A percentile compares a stretch with the other conserved stretches of the same genome.
These are phyloP conservation scores for Astrothelium macrocarpum DNA, from an alignment of 495 filamentous ascomycete genomes.

Conservation along the genomic window DNA sequence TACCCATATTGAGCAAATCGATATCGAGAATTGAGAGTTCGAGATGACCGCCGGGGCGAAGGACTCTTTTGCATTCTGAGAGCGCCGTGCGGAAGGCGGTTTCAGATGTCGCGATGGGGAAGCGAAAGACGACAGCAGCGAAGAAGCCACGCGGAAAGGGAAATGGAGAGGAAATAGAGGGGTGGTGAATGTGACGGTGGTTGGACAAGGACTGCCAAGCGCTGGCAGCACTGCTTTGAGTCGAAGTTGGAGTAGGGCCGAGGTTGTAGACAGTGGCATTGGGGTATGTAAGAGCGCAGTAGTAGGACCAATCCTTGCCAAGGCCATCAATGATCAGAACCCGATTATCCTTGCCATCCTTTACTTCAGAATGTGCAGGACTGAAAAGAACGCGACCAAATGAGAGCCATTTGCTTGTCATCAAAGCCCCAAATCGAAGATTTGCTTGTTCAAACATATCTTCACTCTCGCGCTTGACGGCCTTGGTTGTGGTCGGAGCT, in stretches of 20 bases:
- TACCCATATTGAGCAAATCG: constrained; percentile 39
- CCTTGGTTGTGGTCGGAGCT: neutral
- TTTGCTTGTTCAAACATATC: constrained; percentile 65
- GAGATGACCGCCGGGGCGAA: constrained; percentile 82
- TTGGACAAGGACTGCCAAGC: constrained; percentile 58
- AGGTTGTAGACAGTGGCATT: constrained; percentile 79
- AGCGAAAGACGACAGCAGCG: constrained; percentile 75
- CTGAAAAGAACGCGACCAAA: constrained; percentile 94
- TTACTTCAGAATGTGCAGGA: constrained; percentile 72
- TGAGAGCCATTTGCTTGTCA: constrained; percentile 79
- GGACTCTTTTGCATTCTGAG: constrained; percentile 80
- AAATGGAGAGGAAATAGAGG: constrained; percentile 56
- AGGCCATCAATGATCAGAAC: constrained; percentile 90
- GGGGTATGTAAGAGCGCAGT: constrained; percentile 86
- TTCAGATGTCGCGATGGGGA: constrained; percentile 68
- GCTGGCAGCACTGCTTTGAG: constrained; percentile 31
- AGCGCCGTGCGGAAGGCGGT: constrained; percentile 67
- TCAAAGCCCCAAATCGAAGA: constrained; percentile 68
- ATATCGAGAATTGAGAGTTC: constrained; percentile 38
- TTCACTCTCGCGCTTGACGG: constrained; percentile 37
- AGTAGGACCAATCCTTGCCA: constrained; percentile 94
- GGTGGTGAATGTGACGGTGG: constrained; percentile 73
- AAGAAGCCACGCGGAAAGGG: constrained; percentile 86
- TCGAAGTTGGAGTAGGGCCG: constrained; percentile 39
- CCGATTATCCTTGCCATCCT: constrained; percentile 42